Evolutionary conservation across 352 stramenopile genomes (phyloP).

Genomic region (Thraustochytrium striatum): DNA sequence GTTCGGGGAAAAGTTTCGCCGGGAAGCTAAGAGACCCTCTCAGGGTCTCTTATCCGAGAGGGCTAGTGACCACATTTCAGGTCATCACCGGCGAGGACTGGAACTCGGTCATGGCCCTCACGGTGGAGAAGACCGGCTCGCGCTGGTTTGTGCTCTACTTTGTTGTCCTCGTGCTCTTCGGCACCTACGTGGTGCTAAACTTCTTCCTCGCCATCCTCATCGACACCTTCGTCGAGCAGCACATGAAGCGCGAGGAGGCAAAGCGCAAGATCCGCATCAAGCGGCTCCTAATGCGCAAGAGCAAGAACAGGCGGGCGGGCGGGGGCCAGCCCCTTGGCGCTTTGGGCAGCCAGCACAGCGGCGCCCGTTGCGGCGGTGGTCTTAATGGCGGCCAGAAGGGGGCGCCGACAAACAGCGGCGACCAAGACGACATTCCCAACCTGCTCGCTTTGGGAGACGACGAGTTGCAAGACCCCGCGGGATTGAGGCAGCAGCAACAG

Average conservation of each 20-base stretch:
- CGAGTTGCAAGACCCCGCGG: too few species aligned
- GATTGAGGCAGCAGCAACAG: too few species aligned
- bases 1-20: too few species aligned
- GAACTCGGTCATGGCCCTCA: slow-evolving; percentile 77
- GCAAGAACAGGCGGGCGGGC: neutral
- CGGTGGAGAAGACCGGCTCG: slow-evolving; percentile 49
- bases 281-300: neutral
- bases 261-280: neutral
- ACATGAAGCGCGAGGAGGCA: slow-evolving; percentile 37
- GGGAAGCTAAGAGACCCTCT: too few species aligned
- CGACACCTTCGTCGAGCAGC: slow-evolving; percentile 54
- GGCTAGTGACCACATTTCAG: slow-evolving; percentile 76
- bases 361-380: too few species aligned
- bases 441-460: too few species aligned
- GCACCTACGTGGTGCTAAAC: slow-evolving; percentile 57
- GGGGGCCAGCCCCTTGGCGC: too few species aligned
- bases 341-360: too few species aligned
- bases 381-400: too few species aligned
- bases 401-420: too few species aligned
- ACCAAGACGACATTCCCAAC: too few species aligned
- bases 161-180: slow-evolving; percentile 54
- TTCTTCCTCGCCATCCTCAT: slow-evolving; percentile 58
- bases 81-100: slow-evolving; percentile 82
- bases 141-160: slow-evolving; percentile 65
- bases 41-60: too few species aligned